Conservation (phyloP, 2,329 filamentous ascomycete genomes). For the Monilinia fructicola region DNA sequence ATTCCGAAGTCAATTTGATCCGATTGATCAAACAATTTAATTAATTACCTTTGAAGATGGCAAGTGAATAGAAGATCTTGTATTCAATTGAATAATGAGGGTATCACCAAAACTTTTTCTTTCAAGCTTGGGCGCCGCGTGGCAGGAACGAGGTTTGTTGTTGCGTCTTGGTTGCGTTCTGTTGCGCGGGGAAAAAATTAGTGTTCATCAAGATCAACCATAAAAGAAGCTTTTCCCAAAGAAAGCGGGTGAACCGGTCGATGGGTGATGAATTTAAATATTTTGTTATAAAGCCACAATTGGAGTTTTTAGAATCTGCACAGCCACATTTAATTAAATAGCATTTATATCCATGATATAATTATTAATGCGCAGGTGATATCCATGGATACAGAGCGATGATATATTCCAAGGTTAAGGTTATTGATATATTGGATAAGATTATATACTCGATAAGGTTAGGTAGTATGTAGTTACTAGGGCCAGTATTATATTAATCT, state of each 20-base stretch:
- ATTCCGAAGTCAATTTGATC: neutral
- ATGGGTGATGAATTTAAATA: neutral
- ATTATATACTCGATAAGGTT: no score
- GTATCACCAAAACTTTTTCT: constrained; percentile 2
- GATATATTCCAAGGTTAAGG: no score
- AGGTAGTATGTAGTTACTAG: no score
- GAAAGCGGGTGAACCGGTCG: neutral
- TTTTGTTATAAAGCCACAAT: constrained; percentile 9
- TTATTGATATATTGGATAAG: no score
- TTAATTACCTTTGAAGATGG: constrained; percentile 13
- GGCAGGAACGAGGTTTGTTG: constrained; percentile 22
- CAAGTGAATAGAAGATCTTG: constrained; percentile 12
- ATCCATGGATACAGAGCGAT: no score
- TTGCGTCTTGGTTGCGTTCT: neutral
- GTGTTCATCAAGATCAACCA: constrained; percentile 5
- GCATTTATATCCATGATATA: neutral
- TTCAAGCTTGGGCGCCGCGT: constrained; percentile 21
- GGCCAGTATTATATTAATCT: no score
- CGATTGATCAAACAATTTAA: constrained; percentile 5
- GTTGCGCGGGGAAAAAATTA: constrained; percentile 18
- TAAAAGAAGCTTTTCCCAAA: constrained; percentile 17
- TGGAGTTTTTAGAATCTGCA: neutral
- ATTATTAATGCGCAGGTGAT: no score
- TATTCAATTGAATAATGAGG: constrained; percentile 7
- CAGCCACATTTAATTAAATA: neutral